Evolutionary conservation across 2,329 filamentous ascomycete species (phyloP).

Genomic region (Fusarium protoensiforme): DNA sequence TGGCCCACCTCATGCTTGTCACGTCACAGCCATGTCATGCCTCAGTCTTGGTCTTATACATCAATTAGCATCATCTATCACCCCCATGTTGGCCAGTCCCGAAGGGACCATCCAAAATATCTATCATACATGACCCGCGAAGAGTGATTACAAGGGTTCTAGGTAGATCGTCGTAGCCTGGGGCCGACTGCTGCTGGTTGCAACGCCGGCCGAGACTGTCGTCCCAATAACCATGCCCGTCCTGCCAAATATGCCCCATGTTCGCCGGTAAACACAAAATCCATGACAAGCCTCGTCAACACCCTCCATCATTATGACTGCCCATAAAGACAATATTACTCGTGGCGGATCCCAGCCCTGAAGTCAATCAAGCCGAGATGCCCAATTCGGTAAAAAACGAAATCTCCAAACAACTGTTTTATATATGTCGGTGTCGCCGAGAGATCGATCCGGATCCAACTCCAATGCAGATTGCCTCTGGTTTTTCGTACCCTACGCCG

Average conservation of each 20-base stretch:
- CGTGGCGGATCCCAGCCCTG: constrained; percentile 21
- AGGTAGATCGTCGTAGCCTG: constrained; percentile 45
- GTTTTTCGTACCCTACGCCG: constrained; percentile 18
- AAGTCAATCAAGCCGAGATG: constrained; percentile 28
- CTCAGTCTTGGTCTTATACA: constrained; percentile 9
- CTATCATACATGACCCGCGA: constrained; percentile 45
- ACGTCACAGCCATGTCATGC: neutral
- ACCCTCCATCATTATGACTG: constrained; percentile 45
- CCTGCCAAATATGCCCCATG: constrained; percentile 43
- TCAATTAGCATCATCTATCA: constrained; percentile 35
- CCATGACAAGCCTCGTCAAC: constrained; percentile 45
- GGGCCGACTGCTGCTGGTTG: constrained; percentile 31
- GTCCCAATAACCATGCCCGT: constrained; percentile 44
- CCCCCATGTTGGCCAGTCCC: constrained; percentile 10
- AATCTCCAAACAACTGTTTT: constrained; percentile 39
- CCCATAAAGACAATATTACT: constrained; percentile 43
- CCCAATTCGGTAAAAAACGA: constrained; percentile 26
- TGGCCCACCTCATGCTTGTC: neutral
- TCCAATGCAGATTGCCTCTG: constrained; percentile 20
- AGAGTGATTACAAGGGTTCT: constrained; percentile 47
- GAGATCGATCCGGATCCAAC: constrained; percentile 32
- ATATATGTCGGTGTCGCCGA: constrained; percentile 39
- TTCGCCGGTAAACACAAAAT: constrained; percentile 45
- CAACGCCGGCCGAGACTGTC: constrained; percentile 40
- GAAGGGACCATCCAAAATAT: constrained; percentile 27